phyloP scores from a whole-genome alignment of 2,329 filamentous ascomycete genomes.

The Cladosporium sp. region DNA sequence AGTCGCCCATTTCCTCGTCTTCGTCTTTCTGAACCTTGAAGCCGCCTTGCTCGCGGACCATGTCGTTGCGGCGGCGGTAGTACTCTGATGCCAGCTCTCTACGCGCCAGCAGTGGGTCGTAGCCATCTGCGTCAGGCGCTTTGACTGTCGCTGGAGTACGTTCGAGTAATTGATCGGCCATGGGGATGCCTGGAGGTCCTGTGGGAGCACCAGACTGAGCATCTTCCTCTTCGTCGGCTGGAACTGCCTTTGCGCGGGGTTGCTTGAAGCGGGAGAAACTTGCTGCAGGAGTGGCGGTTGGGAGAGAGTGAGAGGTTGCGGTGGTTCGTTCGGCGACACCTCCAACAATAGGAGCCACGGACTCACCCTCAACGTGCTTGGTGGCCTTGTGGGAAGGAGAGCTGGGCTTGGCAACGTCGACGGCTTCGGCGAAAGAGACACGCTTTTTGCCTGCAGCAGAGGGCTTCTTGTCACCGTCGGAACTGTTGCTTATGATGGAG shows the following conservation, averaged over 20 bases:
- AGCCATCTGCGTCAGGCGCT: conserved; percentile 33
- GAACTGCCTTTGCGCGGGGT: conserved; percentile 17
- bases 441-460: conserved; percentile 56
- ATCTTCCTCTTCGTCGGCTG: conserved; percentile 18
- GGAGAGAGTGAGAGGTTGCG: conserved; percentile 16
- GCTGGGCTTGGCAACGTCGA: conserved; percentile 65
- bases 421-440: conserved; percentile 74
- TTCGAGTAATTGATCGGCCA: conserved; percentile 57
- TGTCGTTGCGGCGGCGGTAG: conserved; percentile 75
- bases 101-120: conserved; percentile 67
- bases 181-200: conserved; percentile 31
- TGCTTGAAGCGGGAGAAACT: conserved; percentile 47
- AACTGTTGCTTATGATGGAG: conserved; percentile 20
- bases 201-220: conserved; percentile 23
- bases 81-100: conserved; percentile 82
- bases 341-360: conserved; percentile 38
- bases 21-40: conserved; percentile 61
- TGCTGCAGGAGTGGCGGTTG: conserved; percentile 29
- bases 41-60: conserved; percentile 80
- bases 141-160: conserved; percentile 37
- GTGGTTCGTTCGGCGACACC: conserved; percentile 45
- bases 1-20: conserved; percentile 65
- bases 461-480: conserved; percentile 33
- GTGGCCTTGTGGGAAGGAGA: conserved; percentile 36
- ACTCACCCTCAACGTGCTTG: conserved; percentile 29